Evolutionary conservation across 1,284 basidiomycete species (phyloP).

Genomic region (Kalmanozyma brasiliensis): DNA sequence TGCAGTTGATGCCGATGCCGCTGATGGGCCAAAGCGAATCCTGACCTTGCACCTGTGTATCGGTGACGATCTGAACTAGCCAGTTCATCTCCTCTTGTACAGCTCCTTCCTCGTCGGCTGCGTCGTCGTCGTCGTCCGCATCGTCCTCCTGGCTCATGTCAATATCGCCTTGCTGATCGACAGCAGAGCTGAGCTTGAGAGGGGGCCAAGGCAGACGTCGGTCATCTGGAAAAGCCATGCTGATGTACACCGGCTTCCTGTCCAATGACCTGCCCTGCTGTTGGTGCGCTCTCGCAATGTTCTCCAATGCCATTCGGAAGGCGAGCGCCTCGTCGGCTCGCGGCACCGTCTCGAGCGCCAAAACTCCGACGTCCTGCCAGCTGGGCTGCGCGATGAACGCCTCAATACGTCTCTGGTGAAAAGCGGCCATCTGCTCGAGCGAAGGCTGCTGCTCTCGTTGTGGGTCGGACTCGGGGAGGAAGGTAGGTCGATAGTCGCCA

Average conservation of each 20-base stretch:
- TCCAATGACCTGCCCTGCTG: constrained; percentile 24
- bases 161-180: constrained; percentile 17
- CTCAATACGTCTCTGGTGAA: constrained; percentile 51
- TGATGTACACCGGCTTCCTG: constrained; percentile 52
- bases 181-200: background rate
- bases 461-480: constrained; percentile 30
- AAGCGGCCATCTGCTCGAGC: constrained; percentile 43
- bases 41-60: constrained; percentile 35
- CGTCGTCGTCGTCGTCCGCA: constrained; percentile 31
- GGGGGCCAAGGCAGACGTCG: constrained; percentile 46
- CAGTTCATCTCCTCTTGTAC: constrained; percentile 45
- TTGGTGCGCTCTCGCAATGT: constrained; percentile 20
- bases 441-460: constrained; percentile 31
- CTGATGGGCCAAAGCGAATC: constrained; percentile 42
- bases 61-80: constrained; percentile 40
- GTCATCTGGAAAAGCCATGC: constrained; percentile 52
- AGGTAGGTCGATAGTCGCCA: constrained; percentile 51
- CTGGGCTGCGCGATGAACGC: constrained; percentile 31
- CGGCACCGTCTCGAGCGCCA: constrained; percentile 61
- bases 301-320: constrained; percentile 48
- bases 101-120: constrained; percentile 23
- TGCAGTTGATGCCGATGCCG: constrained; percentile 63
- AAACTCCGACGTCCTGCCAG: constrained; percentile 51
- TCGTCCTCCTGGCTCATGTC: constrained; percentile 34
- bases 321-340: constrained; percentile 58